A percentile compares a stretch with the other conserved stretches of the same genome.
phyloP scores from a whole-genome alignment of 805 yeast species.

The Candida chilensis region DNA sequence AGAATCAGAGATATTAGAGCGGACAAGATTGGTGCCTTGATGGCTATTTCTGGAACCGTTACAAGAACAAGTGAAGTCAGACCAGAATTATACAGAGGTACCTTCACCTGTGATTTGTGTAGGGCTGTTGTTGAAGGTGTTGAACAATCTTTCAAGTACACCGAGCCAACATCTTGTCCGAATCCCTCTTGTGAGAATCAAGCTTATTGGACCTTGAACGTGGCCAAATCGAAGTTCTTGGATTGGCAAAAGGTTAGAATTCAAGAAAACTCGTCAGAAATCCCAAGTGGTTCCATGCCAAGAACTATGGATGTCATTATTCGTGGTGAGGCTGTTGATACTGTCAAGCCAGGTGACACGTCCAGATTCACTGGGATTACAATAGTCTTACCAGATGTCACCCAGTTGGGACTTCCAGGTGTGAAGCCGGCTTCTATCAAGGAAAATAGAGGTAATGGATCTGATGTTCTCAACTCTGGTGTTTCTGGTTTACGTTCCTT shows the following conservation, averaged over 20 bases:
- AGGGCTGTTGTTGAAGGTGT: constrained; percentile 78
- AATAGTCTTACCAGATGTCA: constrained; percentile 88
- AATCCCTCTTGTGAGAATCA: constrained; percentile 84
- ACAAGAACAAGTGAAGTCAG: constrained; percentile 95
- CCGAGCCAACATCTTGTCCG: constrained; percentile 91
- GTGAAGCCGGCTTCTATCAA: constrained; percentile 77
- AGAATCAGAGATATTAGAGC: constrained; percentile 88
- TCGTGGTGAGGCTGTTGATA: constrained; percentile 90
- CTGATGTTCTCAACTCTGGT: constrained; percentile 74
- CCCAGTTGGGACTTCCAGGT: constrained; percentile 93
- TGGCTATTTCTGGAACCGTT: constrained; percentile 88
- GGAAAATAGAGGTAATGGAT: constrained; percentile 48
- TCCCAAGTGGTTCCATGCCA: constrained; percentile 98
- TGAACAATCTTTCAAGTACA: constrained; percentile 87
- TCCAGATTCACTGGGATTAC: constrained; percentile 91
- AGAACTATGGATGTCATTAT: constrained; percentile 87
- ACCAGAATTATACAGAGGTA: constrained; percentile 82
- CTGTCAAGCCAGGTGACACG: constrained; percentile 96
- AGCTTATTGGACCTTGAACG: constrained; percentile 74
- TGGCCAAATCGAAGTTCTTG: constrained; percentile 75
- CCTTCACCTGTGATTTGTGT: constrained; percentile 86
- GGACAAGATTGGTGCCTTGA: constrained; percentile 76
- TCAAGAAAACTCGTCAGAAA: constrained; percentile 93
- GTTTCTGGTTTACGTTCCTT: constrained; percentile 81
- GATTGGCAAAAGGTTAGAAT: constrained; percentile 97